Evolutionary conservation across 805 yeast genomes (phyloP), one percentile per base, ranked within the genome.

Genomic region (Metschnikowia vanudenii): DNA sequence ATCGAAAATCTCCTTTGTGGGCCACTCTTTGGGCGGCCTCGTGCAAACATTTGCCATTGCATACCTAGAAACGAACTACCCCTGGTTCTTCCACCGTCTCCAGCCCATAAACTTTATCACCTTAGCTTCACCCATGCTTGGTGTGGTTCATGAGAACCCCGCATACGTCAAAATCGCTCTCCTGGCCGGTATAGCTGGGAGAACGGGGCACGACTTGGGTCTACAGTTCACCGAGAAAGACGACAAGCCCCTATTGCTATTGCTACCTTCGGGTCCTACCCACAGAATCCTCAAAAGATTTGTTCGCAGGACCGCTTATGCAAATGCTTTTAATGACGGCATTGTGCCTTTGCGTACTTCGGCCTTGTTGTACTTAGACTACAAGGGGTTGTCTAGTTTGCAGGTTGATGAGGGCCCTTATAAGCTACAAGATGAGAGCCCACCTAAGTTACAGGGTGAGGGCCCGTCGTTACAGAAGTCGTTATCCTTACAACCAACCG

Each of bases 341-440:
- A 90, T 94, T 43, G 99, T 94, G 1, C 98, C 99, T 0, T 69
- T 94, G 55, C 71, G 98, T 42, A 94, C 99, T 0, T 82, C 96
- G 0, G 89, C 97, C 0, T 68, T 92, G 43, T 65, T 92, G 22
- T 92, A 85, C 58, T 64, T 94, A 12, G 98, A 94, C 63, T 90
- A 96, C 86, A 77, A 78, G 48, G 95, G 89, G 3, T 50, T 72
- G 12, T 49, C 64, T 1, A 53, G 44, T 9, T 35, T 49, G 7
- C 41, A 45, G 30, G 34, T 47, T 10, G 11, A 32, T 3, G 30
- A 24, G n/a, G n/a, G n/a, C n/a, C n/a, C n/a, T n/a, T n/a, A n/a
- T n/a, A n/a, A n/a, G n/a, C n/a, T n/a, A n/a, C n/a, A n/a, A n/a
- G n/a, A n/a, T n/a, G n/a, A n/a, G n/a, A n/a, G n/a, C n/a, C n/a